Conservation (phyloP, 768 basidiomycete genomes). For the Trametes cinnabarina region DNA sequence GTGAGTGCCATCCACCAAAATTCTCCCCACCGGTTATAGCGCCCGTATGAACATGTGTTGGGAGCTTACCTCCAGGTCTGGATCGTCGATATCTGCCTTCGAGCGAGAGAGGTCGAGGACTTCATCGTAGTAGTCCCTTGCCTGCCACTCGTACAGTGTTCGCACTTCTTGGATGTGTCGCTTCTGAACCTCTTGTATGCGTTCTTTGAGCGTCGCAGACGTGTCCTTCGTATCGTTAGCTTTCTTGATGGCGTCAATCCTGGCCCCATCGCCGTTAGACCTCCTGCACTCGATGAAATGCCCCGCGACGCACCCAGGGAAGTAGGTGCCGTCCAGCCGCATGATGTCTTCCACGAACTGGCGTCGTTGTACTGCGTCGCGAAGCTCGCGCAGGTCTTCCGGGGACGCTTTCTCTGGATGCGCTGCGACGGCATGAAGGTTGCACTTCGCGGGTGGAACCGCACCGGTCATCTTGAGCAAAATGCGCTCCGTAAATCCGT, state of each 20-base stretch:
- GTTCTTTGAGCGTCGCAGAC: slow-evolving; percentile 10
- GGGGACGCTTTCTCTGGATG: slow-evolving; percentile 1
- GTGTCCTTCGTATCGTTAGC: slow-evolving; percentile 17
- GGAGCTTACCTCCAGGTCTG: slow-evolving; percentile 14
- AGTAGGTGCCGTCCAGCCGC: slow-evolving; percentile 24
- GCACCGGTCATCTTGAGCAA: slow-evolving; percentile 5
- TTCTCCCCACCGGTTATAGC: too few relatives aligned
- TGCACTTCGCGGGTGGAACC: slow-evolving; percentile 2
- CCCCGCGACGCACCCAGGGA: slow-evolving; percentile 23
- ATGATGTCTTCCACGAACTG: slow-evolving; percentile 24
- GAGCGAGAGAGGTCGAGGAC: slow-evolving; percentile 18
- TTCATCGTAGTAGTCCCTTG: slow-evolving; percentile 23
- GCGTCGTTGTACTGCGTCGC: slow-evolving; percentile 22
- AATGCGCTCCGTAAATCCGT: slow-evolving; percentile 11
- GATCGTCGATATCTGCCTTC: slow-evolving; percentile 13
- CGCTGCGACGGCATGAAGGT: slow-evolving; percentile 15
- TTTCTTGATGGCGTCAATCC: slow-evolving; percentile 23
- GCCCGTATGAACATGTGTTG: too few relatives aligned
- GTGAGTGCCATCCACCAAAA: neutral
- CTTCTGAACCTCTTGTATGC: slow-evolving; percentile 16
- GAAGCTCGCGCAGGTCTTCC: slow-evolving; percentile 12
- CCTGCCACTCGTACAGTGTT: slow-evolving; percentile 22
- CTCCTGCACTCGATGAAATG: neutral
- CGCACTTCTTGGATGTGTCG: slow-evolving; percentile 23
- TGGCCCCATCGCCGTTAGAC: neutral